These are phyloP conservation scores for Spongispora temasekensis DNA, from an alignment of 1,284 basidiomycete species.

Conservation along the genomic window DNA sequence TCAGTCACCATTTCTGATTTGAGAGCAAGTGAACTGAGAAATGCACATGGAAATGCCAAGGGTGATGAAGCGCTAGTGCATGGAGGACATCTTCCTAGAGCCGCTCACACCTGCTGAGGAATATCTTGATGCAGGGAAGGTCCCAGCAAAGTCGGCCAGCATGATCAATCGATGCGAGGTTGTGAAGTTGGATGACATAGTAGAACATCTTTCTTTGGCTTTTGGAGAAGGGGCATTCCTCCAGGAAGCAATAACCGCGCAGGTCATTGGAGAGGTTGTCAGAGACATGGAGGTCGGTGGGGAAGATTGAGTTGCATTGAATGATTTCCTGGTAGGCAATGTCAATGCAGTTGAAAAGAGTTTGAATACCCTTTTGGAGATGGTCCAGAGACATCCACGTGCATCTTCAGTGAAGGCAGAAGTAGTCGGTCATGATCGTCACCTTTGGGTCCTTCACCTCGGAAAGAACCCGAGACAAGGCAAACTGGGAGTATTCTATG, in stretches of 20 bases:
- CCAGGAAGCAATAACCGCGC: constrained; percentile 10
- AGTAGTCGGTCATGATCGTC: too few relatives aligned
- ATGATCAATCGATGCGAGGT: too few relatives aligned
- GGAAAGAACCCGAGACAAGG: too few relatives aligned
- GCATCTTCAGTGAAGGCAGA: too few relatives aligned
- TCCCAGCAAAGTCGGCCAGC: neutral
- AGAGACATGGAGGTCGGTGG: neutral
- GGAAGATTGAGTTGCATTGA: too few relatives aligned
- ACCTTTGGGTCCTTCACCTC: too few relatives aligned
- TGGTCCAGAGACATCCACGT: too few relatives aligned
- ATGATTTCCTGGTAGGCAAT: neutral
- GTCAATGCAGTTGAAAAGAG: neutral
- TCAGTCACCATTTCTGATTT: constrained; percentile 9
- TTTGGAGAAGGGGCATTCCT: neutral
- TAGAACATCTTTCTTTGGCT: neutral
- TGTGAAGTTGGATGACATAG: neutral
- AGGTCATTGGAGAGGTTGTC: neutral
- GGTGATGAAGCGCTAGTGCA: constrained; percentile 4
- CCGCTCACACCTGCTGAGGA: neutral
- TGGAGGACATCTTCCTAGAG: constrained; percentile 2
- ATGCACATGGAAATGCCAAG: neutral
- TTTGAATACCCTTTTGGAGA: constrained; percentile 1
- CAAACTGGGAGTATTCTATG: constrained; percentile 9
- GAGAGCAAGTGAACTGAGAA: constrained; percentile 2
- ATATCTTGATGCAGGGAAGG: neutral